Conservation (phyloP, 768 basidiomycete genomes). For the Serendipita sp. region DNA sequence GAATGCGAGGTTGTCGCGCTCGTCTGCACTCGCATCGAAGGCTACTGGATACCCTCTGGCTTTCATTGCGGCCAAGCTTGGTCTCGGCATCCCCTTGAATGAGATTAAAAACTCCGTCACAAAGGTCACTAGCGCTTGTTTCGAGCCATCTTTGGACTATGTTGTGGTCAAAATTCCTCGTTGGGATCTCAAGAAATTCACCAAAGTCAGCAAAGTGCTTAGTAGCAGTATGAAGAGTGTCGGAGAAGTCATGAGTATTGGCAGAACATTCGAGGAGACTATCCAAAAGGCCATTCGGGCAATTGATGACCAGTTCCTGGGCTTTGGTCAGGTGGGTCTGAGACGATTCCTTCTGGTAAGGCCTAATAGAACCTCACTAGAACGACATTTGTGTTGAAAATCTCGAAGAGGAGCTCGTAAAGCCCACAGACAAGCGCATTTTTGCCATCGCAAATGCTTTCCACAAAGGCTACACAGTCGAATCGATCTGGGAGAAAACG, state of each 20-base stretch:
- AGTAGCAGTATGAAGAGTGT: conserved; percentile 99
- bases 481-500: conserved; percentile 78
- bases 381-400: conserved; percentile 82
- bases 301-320: conserved; percentile 91
- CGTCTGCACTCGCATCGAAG: conserved; percentile 87
- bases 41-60: conserved; percentile 98
- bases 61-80: conserved; percentile 98
- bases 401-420: conserved; percentile 56
- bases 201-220: conserved; percentile 71
- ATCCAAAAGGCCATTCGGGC: conserved; percentile 96
- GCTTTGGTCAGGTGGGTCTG: conserved; percentile 62
- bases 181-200: conserved; percentile 98
- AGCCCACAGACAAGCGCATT: conserved; percentile 87
- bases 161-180: conserved; percentile 99
- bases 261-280: conserved; percentile 95
- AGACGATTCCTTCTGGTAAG: conserved; percentile 74
- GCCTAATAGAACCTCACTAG: conserved; percentile 99
- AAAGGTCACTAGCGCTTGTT: conserved; percentile 97
- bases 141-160: conserved; percentile 96
- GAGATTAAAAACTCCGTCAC: conserved; percentile 98
- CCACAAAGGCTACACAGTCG: conserved; percentile 85
- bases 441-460: conserved; percentile 98
- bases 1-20: conserved; percentile 46
- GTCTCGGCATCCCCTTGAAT: conserved; percentile 89
- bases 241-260: conserved; percentile 99